These are phyloP conservation scores for Gamarada debralockiae DNA, from an alignment of 495 filamentous ascomycete species.

Conservation along the genomic window DNA sequence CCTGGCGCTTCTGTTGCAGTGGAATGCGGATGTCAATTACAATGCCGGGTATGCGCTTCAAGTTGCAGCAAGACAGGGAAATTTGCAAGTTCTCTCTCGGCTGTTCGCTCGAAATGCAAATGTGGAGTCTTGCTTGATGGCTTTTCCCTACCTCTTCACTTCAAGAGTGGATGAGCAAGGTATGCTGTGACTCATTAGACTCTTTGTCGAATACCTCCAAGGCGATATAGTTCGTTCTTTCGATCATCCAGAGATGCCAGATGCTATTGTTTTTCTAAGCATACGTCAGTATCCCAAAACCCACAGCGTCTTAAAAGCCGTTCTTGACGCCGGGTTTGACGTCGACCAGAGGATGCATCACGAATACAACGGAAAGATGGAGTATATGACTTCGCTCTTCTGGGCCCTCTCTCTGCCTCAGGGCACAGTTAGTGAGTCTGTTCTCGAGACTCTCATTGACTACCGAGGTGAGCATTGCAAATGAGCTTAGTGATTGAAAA, in stretches of 20 bases:
- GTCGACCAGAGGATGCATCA: neutral
- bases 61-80: neutral
- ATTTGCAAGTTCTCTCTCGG: neutral
- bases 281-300: neutral
- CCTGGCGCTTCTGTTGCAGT: constrained; percentile 4
- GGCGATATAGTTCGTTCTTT: neutral
- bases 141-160: constrained; percentile 1
- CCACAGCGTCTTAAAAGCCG: neutral
- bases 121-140: neutral
- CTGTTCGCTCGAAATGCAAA: neutral
- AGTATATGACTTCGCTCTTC: neutral
- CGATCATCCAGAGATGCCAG: neutral
- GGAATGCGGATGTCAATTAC: constrained; percentile 2
- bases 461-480: neutral
- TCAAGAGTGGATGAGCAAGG: neutral
- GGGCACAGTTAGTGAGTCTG: neutral
- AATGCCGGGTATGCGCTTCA: neutral
- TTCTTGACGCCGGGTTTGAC: neutral
- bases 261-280: neutral
- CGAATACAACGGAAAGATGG: neutral
- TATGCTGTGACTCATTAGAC: neutral
- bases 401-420: neutral
- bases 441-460: constrained; percentile 3
- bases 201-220: neutral
- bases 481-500: too few species aligned